Evolutionary conservation across 2,329 filamentous ascomycete genomes (phyloP).

Genomic region (Chrysoporthe deuterocubensis): DNA sequence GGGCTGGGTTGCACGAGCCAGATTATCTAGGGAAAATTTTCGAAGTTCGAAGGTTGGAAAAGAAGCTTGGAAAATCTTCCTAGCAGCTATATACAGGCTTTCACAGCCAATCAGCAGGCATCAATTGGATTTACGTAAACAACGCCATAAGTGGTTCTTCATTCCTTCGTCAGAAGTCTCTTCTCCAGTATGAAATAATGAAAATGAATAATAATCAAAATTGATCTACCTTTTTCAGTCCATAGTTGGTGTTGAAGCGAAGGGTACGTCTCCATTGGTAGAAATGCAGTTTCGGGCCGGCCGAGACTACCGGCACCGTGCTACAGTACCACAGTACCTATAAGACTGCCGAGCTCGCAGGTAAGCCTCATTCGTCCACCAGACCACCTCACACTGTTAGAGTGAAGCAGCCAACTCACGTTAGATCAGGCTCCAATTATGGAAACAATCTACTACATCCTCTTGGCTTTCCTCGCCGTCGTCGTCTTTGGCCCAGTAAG

Average conservation of each 20-base stretch:
- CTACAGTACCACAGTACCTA: background rate
- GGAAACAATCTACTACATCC: constrained; percentile 22
- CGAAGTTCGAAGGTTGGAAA: constrained; percentile 14
- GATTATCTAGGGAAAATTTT: constrained; percentile 12
- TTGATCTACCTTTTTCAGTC: background rate
- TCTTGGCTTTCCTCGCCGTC: constrained; percentile 20
- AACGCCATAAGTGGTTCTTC: background rate
- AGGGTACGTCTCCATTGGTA: background rate
- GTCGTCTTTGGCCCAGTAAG: constrained; percentile 27
- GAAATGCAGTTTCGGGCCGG: background rate
- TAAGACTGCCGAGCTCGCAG: background rate
- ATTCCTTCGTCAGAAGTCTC: background rate
- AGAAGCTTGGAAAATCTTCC: constrained; percentile 13
- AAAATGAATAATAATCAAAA: background rate
- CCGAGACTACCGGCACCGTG: background rate
- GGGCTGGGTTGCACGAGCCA: background rate
- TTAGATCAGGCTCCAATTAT: constrained; percentile 7
- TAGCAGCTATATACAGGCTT: constrained; percentile 18
- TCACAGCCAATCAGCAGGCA: background rate
- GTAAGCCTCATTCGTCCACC: background rate
- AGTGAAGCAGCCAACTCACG: background rate
- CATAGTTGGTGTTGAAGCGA: background rate
- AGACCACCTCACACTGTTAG: background rate
- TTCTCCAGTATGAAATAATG: background rate
- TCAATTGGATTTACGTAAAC: constrained; percentile 3